Evolutionary conservation across 768 basidiomycete species (phyloP).

Genomic region (Amanita jacksonii): DNA sequence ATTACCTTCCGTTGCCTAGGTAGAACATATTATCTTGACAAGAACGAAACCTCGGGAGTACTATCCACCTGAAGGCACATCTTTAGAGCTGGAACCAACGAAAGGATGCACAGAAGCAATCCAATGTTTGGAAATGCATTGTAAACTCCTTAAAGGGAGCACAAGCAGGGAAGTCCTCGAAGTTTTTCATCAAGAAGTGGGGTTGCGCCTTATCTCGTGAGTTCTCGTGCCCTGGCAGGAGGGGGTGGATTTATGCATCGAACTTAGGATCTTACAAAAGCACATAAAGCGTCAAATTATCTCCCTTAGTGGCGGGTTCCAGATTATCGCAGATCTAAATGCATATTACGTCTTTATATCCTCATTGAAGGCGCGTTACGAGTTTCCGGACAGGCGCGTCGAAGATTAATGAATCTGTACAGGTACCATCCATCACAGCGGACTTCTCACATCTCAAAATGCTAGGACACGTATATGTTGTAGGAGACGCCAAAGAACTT

Average conservation of each 20-base stretch:
- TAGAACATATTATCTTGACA: slow-evolving; percentile 85
- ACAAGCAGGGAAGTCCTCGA: slow-evolving; percentile 95
- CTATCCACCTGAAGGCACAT: slow-evolving; percentile 74
- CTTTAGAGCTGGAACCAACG: slow-evolving; percentile 79
- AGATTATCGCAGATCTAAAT: slow-evolving; percentile 93
- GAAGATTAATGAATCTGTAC: neutral
- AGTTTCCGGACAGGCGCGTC: slow-evolving; percentile 3
- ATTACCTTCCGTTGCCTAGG: slow-evolving; percentile 34
- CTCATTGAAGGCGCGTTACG: slow-evolving; percentile 57
- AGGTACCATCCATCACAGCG: slow-evolving; percentile 71
- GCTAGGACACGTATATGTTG: slow-evolving; percentile 94
- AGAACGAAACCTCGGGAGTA: slow-evolving; percentile 82
- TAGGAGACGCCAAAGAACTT: slow-evolving; percentile 91
- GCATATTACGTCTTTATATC: slow-evolving; percentile 85
- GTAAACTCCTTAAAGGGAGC: slow-evolving; percentile 83
- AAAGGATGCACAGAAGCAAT: slow-evolving; percentile 86
- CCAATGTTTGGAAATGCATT: slow-evolving; percentile 82
- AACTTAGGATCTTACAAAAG: slow-evolving; percentile 84
- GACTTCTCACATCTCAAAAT: slow-evolving; percentile 96
- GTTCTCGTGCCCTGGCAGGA: slow-evolving; percentile 17
- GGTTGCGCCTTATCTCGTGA: slow-evolving; percentile 77
- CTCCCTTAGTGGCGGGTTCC: slow-evolving; percentile 87
- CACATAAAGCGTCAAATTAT: slow-evolving; percentile 98
- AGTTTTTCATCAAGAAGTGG: slow-evolving; percentile 97
- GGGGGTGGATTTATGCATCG: neutral